Base-by-base conservation (phyloP, 805 yeast species). In the Candida ortonii region DNA sequence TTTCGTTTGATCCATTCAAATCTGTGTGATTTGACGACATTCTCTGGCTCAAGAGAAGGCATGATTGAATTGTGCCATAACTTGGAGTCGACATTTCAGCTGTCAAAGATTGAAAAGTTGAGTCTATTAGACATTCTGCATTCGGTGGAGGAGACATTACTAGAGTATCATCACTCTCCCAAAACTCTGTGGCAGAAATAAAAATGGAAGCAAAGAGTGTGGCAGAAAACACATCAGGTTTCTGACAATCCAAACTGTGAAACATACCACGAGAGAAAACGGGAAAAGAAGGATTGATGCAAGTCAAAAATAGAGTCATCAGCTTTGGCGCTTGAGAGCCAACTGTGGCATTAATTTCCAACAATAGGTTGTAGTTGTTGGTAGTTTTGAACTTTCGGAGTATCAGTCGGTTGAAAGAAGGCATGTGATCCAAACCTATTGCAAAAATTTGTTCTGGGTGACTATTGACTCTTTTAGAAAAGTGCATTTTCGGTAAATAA, bases 281-380 rank as follows among this genome's bases (percentile, higher is more conserved):
- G 7, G 48, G 48, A 20, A 44, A 44, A 25, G 27, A 38, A 1
- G 48, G 46, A 25, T 41, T 44, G 19, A 44, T 43, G 14, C 38
- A 26, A 14, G 41, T 37, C 12, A 44, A 29, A 21, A 44, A 44
- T 5, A 44, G 22, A 7, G 8, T 26, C 40, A 44, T 37, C 18
- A 44, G 28, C 15, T 34, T 39, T 3, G 46, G 36, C 11, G 38
- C 26, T 14, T 43, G 30, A 6, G 40, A 36, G 13, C 32, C 17
- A n/a, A n/a, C n/a, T n/a, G n/a, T n/a, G n/a, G n/a, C n/a, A n/a
- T n/a, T n/a, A n/a, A n/a, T n/a, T n/a, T n/a, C n/a, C n/a, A n/a
- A n/a, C n/a, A n/a, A n/a, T n/a, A n/a, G n/a, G n/a, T n/a, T n/a
- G n/a, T n/a, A n/a, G n/a, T n/a, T n/a, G n/a, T n/a, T n/a, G n/a